phyloP scores from a whole-genome alignment of 2,329 filamentous ascomycete genomes.

The Aspergillus persii region DNA sequence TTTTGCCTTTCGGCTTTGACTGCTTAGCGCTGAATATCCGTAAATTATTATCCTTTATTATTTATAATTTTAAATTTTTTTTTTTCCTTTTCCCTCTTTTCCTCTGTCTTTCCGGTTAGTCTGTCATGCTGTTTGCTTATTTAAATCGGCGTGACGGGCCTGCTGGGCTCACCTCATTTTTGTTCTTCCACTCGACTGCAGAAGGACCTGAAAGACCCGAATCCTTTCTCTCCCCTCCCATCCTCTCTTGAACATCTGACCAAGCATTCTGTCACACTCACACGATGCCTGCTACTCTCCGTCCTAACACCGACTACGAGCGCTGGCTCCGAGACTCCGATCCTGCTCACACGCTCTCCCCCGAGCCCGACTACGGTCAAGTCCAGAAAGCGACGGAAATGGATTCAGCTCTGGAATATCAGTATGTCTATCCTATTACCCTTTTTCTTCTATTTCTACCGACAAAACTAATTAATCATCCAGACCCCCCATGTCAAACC shows the following conservation, averaged over 20 bases:
- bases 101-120: background rate
- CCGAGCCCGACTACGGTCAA: background rate
- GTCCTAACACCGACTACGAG: constrained; percentile 5
- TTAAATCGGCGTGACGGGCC: background rate
- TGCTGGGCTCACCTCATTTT: background rate
- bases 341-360: background rate
- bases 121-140: background rate
- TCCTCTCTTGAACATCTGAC: background rate
- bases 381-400: background rate
- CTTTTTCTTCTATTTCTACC: background rate
- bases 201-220: background rate
- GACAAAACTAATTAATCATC: background rate
- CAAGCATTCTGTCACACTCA: background rate
- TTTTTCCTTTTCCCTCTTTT: background rate
- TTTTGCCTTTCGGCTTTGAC: no score
- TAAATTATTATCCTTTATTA: no score
- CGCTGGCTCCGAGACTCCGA: constrained; percentile 1
- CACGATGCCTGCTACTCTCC: background rate
- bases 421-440: background rate
- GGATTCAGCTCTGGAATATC: background rate
- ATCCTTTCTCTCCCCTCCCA: background rate
- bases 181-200: background rate
- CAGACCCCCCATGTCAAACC: background rate
- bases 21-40: no score
- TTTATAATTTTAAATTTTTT: background rate